These are phyloP conservation scores for Epichloe scottii DNA, from an alignment of 2,329 filamentous ascomycete genomes.

Conservation along the genomic window DNA sequence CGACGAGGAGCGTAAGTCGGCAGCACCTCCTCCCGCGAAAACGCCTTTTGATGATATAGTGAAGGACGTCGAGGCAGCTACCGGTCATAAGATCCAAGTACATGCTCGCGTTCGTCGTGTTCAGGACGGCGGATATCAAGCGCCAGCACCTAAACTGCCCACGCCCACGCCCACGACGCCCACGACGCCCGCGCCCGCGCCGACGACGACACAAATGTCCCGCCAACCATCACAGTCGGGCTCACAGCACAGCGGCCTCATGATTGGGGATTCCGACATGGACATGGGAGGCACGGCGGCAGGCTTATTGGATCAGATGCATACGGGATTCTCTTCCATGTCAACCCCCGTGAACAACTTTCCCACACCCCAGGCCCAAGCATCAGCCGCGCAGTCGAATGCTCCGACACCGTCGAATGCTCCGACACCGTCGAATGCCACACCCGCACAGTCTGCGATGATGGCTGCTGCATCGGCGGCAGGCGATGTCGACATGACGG, in stretches of 20 bases:
- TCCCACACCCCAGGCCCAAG: constrained; percentile 46
- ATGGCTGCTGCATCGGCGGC: constrained; percentile 6
- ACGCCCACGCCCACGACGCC: constrained; percentile 12
- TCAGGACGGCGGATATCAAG: constrained; percentile 65
- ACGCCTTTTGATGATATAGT: constrained; percentile 61
- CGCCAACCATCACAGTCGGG: constrained; percentile 41
- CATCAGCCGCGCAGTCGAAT: constrained; percentile 43
- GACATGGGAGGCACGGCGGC: constrained; percentile 54
- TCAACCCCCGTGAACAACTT: constrained; percentile 50
- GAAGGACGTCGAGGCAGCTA: constrained; percentile 56
- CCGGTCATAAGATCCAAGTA: constrained; percentile 53
- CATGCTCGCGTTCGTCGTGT: constrained; percentile 57
- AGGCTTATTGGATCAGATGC: constrained; percentile 56
- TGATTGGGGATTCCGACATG: constrained; percentile 48
- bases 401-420: constrained; percentile 48
- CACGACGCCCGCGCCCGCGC: background rate
- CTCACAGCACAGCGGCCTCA: constrained; percentile 42
- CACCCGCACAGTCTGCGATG: constrained; percentile 1
- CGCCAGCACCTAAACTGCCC: constrained; percentile 35
- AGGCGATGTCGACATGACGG: constrained; percentile 38
- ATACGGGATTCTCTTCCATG: constrained; percentile 45
- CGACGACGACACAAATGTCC: constrained; percentile 27
- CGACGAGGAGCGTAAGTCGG: constrained; percentile 30
- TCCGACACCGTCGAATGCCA: constrained; percentile 40
- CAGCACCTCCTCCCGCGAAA: constrained; percentile 23